Evolutionary conservation across 768 basidiomycete species (phyloP).

Genomic region (Pleurotus eryngii): DNA sequence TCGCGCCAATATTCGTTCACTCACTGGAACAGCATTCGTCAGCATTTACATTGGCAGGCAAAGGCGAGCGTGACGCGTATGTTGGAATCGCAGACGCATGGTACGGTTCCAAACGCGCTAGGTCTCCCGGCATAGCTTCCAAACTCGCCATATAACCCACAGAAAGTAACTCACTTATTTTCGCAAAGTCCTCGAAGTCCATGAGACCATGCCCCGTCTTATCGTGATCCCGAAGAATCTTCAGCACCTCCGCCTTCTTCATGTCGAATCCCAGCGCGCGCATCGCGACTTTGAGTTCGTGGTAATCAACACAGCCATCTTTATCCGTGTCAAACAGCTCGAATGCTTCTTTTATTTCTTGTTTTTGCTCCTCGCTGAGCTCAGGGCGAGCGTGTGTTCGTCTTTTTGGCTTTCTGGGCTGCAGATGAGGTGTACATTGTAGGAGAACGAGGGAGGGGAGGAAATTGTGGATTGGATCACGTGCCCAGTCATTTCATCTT

Average conservation of each 20-base stretch:
- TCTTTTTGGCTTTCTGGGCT: slow-evolving; percentile 69
- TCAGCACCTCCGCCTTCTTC: slow-evolving; percentile 98
- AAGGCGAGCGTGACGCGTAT: background rate
- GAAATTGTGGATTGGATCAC: too few species aligned
- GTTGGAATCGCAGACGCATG: background rate
- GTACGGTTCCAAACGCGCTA: background rate
- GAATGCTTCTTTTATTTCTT: slow-evolving; percentile 98
- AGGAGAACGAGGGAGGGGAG: background rate
- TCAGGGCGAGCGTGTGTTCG: slow-evolving; percentile 77
- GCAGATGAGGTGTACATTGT: slow-evolving; percentile 64
- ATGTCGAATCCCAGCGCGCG: slow-evolving; percentile 95
- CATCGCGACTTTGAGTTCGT: slow-evolving; percentile 99
- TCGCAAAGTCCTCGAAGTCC: slow-evolving; percentile 91
- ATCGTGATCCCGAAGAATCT: slow-evolving; percentile 88
- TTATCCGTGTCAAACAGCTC: slow-evolving; percentile 99
- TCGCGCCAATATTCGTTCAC: slow-evolving; percentile 85
- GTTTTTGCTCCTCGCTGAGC: slow-evolving; percentile 84
- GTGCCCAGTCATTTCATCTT: too few species aligned
- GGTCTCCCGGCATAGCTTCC: background rate
- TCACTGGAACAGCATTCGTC: slow-evolving; percentile 56
- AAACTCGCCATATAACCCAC: background rate
- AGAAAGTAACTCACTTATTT: slow-evolving; percentile 68
- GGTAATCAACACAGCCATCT: slow-evolving; percentile 94
- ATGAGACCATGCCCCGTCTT: slow-evolving; percentile 80
- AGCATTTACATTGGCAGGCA: slow-evolving; percentile 15